A percentile compares a stretch with the other conserved stretches of the same genome.
Conservation (phyloP, 345 rosid species). For the Dovyalis caffra region DNA sequence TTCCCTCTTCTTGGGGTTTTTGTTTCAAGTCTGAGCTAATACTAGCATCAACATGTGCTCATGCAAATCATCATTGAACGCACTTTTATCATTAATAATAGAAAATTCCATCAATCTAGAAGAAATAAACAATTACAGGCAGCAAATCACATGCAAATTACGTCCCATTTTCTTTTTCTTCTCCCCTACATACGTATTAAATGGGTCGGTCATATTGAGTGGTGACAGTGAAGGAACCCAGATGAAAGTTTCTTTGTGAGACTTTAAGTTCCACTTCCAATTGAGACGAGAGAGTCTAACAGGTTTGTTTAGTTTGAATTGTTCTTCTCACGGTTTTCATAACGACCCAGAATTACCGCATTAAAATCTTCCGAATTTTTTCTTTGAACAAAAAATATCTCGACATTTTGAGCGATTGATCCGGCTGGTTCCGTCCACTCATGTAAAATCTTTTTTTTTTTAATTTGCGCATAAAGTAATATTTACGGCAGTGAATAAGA, state of each 20-base stretch:
- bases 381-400: not conserved
- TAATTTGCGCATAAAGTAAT: not conserved
- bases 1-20: conserved; percentile 34
- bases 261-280: too few species aligned
- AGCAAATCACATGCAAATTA: too few species aligned
- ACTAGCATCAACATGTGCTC: conserved; percentile 17
- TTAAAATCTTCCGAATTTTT: not conserved
- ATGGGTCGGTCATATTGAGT: too few species aligned
- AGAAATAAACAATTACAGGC: too few species aligned
- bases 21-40: not conserved
- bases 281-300: too few species aligned
- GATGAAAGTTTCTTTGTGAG: too few species aligned
- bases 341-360: not conserved
- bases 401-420: not conserved
- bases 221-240: too few species aligned
- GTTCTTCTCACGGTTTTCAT: not conserved
- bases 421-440: not conserved
- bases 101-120: too few species aligned
- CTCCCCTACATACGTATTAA: too few species aligned
- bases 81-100: not conserved
- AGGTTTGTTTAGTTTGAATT: not conserved
- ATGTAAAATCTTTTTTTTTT: not conserved
- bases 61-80: not conserved
- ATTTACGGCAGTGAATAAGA: not conserved
- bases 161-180: too few species aligned